These are phyloP conservation scores for Syzygium aqueum DNA, from an alignment of 345 rosid genomes.

Conservation along the genomic window DNA sequence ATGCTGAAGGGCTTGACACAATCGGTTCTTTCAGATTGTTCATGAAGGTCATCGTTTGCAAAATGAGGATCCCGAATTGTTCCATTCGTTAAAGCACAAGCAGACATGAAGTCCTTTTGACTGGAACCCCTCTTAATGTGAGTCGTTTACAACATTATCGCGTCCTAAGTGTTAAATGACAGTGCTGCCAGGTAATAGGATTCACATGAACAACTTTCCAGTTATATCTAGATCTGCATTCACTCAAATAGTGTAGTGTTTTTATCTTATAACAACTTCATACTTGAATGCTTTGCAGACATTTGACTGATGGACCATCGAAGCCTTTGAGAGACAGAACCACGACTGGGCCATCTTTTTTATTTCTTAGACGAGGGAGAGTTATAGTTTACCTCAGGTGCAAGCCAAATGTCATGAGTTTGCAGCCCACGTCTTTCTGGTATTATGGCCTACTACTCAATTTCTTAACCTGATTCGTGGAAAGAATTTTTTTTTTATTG, in stretches of 20 bases:
- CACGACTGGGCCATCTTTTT: not conserved
- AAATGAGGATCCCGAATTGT: not conserved
- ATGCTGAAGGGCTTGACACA: not conserved
- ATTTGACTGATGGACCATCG: not conserved
- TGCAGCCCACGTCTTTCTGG: not conserved
- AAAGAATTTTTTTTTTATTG: too few species aligned
- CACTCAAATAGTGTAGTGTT: not conserved
- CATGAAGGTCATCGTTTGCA: conserved; percentile 55
- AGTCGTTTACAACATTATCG: not conserved
- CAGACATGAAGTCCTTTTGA: not conserved
- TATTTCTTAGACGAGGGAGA: not conserved
- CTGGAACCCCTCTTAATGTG: not conserved
- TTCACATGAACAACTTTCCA: not conserved
- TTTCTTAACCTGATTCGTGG: not conserved
- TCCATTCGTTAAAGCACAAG: not conserved
- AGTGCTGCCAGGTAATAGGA: not conserved
- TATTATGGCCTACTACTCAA: too few species aligned
- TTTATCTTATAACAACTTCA: not conserved
- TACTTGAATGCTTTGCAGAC: not conserved
- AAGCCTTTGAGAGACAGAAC: not conserved
- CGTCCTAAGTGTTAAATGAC: not conserved
- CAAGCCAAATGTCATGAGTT: not conserved
- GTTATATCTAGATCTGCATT: not conserved
- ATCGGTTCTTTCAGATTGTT: conserved; percentile 59
- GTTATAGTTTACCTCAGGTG: not conserved